Evolutionary conservation across 306 rosid genomes (phyloP).

Genomic region (Calophaca sinica): DNA sequence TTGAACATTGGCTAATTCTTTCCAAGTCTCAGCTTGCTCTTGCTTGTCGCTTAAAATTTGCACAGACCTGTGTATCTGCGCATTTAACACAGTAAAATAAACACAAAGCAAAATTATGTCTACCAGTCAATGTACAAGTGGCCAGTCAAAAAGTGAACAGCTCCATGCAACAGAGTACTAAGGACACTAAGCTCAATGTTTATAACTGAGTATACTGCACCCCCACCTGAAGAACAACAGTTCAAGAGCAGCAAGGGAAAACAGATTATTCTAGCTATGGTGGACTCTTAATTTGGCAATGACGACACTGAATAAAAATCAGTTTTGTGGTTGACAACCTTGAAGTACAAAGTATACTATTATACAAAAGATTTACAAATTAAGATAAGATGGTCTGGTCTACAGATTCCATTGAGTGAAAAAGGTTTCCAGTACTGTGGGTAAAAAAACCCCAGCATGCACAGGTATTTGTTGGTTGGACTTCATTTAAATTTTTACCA

Average conservation of each 20-base stretch:
- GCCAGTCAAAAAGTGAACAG: too few relatives aligned
- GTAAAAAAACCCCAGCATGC: too few relatives aligned
- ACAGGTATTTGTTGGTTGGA: too few relatives aligned
- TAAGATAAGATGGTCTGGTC: neutral
- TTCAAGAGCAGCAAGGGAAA: neutral
- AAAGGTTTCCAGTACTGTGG: neutral
- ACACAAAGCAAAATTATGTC: too few relatives aligned
- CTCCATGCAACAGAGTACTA: too few relatives aligned
- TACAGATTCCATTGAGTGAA: conserved; percentile 10
- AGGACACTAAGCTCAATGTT: too few relatives aligned
- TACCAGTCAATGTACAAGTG: too few relatives aligned
- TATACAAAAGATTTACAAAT: conserved; percentile 4
- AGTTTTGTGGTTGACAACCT: conserved; percentile 20
- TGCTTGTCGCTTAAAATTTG: conserved; percentile 94
- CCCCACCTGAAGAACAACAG: too few relatives aligned
- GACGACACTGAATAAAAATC: neutral
- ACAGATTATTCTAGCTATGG: neutral
- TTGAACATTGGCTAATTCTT: conserved; percentile 88
- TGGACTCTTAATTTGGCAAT: conserved; percentile 36
- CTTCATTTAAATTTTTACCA: too few relatives aligned
- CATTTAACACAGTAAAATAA: conserved; percentile 29
- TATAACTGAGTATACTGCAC: too few relatives aligned
- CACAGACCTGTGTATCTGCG: conserved; percentile 91
- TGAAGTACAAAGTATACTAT: conserved; percentile 3
- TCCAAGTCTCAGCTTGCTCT: conserved; percentile 89